phyloP scores from a whole-genome alignment of 2,329 filamentous ascomycete genomes.

The Stagonosporopsis chrysanthemi region DNA sequence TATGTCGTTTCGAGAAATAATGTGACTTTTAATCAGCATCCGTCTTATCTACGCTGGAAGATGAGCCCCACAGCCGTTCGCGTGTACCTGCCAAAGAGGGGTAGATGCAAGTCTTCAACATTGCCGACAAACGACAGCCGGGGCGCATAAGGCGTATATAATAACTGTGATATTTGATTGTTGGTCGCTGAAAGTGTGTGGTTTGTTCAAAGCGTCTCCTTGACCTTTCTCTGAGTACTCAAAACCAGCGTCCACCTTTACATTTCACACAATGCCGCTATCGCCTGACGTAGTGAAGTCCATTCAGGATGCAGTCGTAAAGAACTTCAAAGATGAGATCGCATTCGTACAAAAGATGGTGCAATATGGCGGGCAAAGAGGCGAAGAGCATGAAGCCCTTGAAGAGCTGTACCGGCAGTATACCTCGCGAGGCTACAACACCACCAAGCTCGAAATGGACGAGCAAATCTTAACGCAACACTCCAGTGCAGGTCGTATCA shows the following conservation, averaged over 20 bases:
- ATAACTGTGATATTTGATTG: background rate
- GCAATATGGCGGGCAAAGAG: conserved; percentile 29
- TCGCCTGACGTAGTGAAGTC: conserved; percentile 17
- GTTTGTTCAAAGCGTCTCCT: background rate
- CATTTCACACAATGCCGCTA: conserved; percentile 15
- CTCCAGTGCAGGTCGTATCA: conserved; percentile 20
- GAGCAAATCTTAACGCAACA: conserved; percentile 22
- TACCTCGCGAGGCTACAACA: conserved; percentile 19
- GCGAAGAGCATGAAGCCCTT: conserved; percentile 25
- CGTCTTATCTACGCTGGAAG: conserved; percentile 5
- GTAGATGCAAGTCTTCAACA: conserved; percentile 6
- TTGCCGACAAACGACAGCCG: conserved; percentile 7
- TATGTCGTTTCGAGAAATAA: too few species aligned
- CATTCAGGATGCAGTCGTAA: conserved; percentile 23
- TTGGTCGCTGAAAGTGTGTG: background rate
- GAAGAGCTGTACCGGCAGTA: conserved; percentile 25
- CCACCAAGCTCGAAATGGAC: conserved; percentile 24
- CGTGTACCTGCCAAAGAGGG: conserved; percentile 21
- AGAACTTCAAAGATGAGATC: conserved; percentile 28
- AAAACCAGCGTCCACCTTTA: background rate
- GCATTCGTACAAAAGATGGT: conserved; percentile 28
- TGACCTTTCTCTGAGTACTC: background rate
- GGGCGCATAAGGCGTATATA: conserved; percentile 7
- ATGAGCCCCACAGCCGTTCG: conserved; percentile 13
- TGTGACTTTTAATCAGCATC: background rate